Percentiles rank a stretch among this genome's conserved stretches.
phyloP scores from a whole-genome alignment of 2,329 filamentous ascomycete species.

The Venturia effusa region DNA sequence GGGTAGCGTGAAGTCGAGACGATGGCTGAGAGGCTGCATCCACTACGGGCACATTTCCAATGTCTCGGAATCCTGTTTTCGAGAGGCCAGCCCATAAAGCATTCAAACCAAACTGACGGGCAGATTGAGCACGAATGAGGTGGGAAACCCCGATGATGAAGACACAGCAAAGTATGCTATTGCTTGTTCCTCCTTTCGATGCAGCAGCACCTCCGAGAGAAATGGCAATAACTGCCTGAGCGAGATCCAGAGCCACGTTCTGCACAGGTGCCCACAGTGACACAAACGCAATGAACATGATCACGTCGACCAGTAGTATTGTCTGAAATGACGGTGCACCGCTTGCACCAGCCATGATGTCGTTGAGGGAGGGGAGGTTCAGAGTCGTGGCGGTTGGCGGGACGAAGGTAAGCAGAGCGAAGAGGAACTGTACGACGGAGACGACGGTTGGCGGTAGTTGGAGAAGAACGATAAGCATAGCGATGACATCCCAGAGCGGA shows the following conservation, averaged over 20 bases:
- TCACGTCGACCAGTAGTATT: conserved; percentile 70
- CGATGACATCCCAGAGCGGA: conserved; percentile 87
- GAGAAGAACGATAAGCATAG: conserved; percentile 90
- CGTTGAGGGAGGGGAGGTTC: conserved; percentile 66
- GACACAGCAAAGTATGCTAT: conserved; percentile 61
- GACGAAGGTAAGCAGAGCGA: conserved; percentile 86
- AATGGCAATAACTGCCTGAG: conserved; percentile 86
- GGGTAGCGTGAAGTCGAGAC: conserved; percentile 1
- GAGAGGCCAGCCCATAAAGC: conserved; percentile 28
- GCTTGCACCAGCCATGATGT: conserved; percentile 81
- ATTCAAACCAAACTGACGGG: conserved; percentile 30
- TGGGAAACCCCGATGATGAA: conserved; percentile 49
- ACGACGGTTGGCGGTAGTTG: conserved; percentile 82
- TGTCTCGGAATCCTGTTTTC: conserved; percentile 23
- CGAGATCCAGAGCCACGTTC: conserved; percentile 77
- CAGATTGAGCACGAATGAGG: conserved; percentile 42
- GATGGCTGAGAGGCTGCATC: neutral
- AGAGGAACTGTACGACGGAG: conserved; percentile 82
- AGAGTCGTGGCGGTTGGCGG: conserved; percentile 70
- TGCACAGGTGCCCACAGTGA: conserved; percentile 81
- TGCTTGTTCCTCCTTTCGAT: conserved; percentile 55
- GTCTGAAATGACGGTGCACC: conserved; percentile 80
- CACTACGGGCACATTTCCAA: neutral
- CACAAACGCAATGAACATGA: conserved; percentile 76
- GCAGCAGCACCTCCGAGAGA: conserved; percentile 75